Percentiles rank a stretch among this genome's conserved stretches.
These are phyloP conservation scores for Diaporthe humulicola DNA, from an alignment of 2,329 filamentous ascomycete genomes.

Conservation along the genomic window DNA sequence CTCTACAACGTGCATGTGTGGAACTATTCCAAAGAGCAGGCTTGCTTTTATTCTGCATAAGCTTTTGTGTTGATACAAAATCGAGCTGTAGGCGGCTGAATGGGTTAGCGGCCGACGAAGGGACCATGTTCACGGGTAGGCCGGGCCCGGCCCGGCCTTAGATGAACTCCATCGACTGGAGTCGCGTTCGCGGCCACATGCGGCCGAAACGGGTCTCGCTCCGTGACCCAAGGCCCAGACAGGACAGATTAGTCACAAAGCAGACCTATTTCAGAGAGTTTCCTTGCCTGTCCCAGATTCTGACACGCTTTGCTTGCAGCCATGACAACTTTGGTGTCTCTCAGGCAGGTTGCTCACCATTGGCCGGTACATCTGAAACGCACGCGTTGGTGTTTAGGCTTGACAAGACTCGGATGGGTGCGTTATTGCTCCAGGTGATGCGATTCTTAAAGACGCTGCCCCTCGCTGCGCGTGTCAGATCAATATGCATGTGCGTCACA, in stretches of 20 bases:
- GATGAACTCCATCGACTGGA: constrained; percentile 1
- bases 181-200: constrained; percentile 4
- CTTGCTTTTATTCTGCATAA: neutral
- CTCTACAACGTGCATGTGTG: neutral
- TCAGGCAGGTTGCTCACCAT: neutral
- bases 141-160: neutral
- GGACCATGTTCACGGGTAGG: neutral
- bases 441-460: neutral
- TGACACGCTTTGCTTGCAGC: too few species aligned
- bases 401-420: neutral
- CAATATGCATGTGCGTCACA: neutral
- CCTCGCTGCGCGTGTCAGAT: neutral
- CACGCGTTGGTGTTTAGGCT: constrained; percentile 3
- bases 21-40: neutral
- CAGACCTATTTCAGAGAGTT: neutral
- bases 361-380: neutral
- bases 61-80: neutral
- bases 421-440: neutral
- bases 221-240: neutral
- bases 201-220: constrained; percentile 11
- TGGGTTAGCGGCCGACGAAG: neutral
- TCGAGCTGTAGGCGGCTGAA: neutral
- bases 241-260: neutral
- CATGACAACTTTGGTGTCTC: neutral
- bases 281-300: neutral